A percentile compares a stretch with the other conserved stretches of the same genome.
Evolutionary conservation across 1,139 yeast species (phyloP).

Genomic region (Pichia inconspicua): DNA sequence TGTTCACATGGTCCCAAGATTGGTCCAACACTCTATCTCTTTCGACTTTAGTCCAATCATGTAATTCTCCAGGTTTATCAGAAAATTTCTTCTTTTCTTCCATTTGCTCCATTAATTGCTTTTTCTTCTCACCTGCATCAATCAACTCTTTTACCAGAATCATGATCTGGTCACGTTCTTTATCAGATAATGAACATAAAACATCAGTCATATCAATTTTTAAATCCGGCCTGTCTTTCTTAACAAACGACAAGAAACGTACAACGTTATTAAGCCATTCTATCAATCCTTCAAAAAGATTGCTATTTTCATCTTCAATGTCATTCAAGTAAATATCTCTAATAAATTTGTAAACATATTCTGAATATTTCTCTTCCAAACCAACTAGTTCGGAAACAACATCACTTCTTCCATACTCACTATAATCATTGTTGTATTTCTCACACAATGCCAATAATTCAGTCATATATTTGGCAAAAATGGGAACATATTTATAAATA

Average conservation of each 20-base stretch:
- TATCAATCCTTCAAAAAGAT: constrained; percentile 61
- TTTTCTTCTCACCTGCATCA: constrained; percentile 36
- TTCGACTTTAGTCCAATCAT: constrained; percentile 23
- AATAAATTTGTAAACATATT: constrained; percentile 61
- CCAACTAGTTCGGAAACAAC: constrained; percentile 60
- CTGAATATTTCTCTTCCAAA: constrained; percentile 63
- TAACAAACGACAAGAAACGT: constrained; percentile 51
- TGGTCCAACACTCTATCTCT: constrained; percentile 26
- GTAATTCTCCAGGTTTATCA: constrained; percentile 11
- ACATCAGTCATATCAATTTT: constrained; percentile 33
- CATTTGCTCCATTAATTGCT: constrained; percentile 35
- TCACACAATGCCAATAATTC: constrained; percentile 55
- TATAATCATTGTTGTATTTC: constrained; percentile 38
- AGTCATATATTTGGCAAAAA: constrained; percentile 63
- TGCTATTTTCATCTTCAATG: constrained; percentile 35
- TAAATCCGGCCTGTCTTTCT: constrained; percentile 42
- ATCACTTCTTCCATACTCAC: constrained; percentile 21
- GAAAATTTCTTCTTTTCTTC: constrained; percentile 20
- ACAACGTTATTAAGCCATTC: constrained; percentile 59
- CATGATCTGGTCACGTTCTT: neutral
- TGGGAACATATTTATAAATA: constrained; percentile 65
- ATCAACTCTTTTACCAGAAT: constrained; percentile 37
- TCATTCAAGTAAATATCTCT: constrained; percentile 73
- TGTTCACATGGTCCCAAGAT: constrained; percentile 30
- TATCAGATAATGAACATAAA: neutral